Base-by-base conservation (phyloP, 495 filamentous ascomycete genomes). In the Aspergillus carlsbadensis region DNA sequence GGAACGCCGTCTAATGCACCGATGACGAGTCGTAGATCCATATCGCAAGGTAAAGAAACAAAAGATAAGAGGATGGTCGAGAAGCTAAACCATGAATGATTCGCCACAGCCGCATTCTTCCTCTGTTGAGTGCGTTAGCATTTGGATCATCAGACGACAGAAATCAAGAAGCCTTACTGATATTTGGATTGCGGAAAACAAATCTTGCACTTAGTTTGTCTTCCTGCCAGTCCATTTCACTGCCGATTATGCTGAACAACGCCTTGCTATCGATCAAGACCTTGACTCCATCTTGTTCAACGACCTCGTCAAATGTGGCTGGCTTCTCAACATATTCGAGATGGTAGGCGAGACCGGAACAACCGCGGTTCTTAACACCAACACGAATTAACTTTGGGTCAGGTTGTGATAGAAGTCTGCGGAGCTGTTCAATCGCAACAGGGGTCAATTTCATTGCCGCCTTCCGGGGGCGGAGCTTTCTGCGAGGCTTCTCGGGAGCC, bases 211-310 rank as follows among this genome's bases (percentile, higher is more conserved):
- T 95, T 63, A 98, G 68, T 72, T 93, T 95, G 64, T 97, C 95
- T 72, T 98, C 92, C 2, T 93, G 83, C 93, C 92, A 98, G 67
- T 98, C 94, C 94, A 98, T 98, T 79, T 98, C 94, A 63, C 89
- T 96, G 8, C 95, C 94, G 69, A 98, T 96, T 40, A 98, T 96
- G 67, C 90, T 96, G 63, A 98, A 94, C 55, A 98, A 75, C 56
- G 94, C 94, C 74, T 96, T 98, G 74, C 88, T 92, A 74, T 98
- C 94, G 51, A 98, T 90, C 71, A 98, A 65, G 31, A 98, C 95
- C 76, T 88, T 94, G 13, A 98, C 94, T 3, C 92, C 94, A 62
- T 96, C 94, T 67, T 98, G 95, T 65, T 94, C 92, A 13, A 98
- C 92, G 53, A 87, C 76, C 67, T 98, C 94, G 68, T 98, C 94